phyloP scores from a whole-genome alignment of 2,329 filamentous ascomycete species.

The Fusarium mangiferae region DNA sequence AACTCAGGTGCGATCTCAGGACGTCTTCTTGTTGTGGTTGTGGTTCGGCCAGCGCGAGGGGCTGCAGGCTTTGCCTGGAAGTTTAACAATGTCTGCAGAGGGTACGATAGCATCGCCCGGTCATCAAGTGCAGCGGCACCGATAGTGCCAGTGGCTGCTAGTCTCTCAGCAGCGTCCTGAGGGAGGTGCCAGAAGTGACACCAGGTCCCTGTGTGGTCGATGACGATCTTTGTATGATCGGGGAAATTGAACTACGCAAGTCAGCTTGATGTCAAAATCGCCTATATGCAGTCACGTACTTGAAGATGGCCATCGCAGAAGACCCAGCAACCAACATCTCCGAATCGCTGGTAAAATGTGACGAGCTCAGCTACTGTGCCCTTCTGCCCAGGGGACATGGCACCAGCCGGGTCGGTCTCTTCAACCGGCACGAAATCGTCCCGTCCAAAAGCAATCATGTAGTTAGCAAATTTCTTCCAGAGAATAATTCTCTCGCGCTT shows the following conservation, averaged over 20 bases:
- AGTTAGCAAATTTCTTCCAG: slow-evolving; percentile 80
- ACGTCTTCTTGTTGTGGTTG: slow-evolving; percentile 62
- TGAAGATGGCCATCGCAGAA: slow-evolving; percentile 84
- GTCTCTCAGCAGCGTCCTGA: slow-evolving; percentile 73
- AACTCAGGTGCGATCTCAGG: slow-evolving; percentile 70
- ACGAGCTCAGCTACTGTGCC: slow-evolving; percentile 67
- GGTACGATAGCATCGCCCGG: slow-evolving; percentile 76
- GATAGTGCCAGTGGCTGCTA: slow-evolving; percentile 73
- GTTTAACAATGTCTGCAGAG: slow-evolving; percentile 78
- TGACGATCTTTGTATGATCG: slow-evolving; percentile 85
- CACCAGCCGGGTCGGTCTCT: slow-evolving; percentile 55
- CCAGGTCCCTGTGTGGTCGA: slow-evolving; percentile 78
- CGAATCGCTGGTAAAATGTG: slow-evolving; percentile 83
- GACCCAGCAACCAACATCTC: slow-evolving; percentile 83
- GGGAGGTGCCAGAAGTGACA: slow-evolving; percentile 83
- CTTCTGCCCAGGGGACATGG: slow-evolving; percentile 52
- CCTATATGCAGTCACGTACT: slow-evolving; percentile 52
- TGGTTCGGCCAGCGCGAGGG: slow-evolving; percentile 55
- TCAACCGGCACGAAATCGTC: slow-evolving; percentile 69
- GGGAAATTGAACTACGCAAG: slow-evolving; percentile 81
- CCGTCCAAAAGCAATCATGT: slow-evolving; percentile 78
- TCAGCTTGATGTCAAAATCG: slow-evolving; percentile 31
- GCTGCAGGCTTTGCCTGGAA: slow-evolving; percentile 62
- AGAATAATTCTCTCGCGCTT: slow-evolving; percentile 73
- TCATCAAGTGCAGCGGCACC: slow-evolving; percentile 76